Evolutionary conservation across 306 rosid genomes (phyloP).

Genomic region (Cucumis hystrix): DNA sequence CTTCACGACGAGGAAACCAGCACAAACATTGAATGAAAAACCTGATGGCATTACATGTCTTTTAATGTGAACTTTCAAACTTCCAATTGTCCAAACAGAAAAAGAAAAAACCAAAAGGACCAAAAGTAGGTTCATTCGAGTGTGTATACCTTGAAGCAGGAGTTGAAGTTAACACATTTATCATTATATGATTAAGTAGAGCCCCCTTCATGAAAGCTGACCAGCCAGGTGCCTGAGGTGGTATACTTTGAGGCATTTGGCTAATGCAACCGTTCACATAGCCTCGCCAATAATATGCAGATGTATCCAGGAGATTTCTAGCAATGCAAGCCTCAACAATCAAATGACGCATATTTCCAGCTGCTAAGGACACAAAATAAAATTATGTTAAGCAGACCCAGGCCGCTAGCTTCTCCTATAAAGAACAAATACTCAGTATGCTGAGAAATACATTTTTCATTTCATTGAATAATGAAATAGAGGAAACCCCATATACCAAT

Average conservation of each 20-base stretch:
- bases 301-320: constrained; percentile 69
- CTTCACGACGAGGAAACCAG: neutral
- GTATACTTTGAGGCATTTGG: constrained; percentile 70
- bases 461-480: no score
- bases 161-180: constrained; percentile 61
- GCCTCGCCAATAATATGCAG: constrained; percentile 88
- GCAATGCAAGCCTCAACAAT: constrained; percentile 95
- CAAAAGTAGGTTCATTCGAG: neutral
- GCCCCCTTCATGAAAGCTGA: constrained; percentile 81
- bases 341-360: constrained; percentile 93
- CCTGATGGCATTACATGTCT: neutral
- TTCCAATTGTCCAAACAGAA: neutral
- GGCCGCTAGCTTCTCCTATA: neutral
- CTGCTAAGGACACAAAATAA: constrained; percentile 28
- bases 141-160: constrained; percentile 82
- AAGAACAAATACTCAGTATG: neutral
- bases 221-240: constrained; percentile 77
- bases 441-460: neutral
- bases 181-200: constrained; percentile 45
- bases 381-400: constrained; percentile 6
- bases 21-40: neutral
- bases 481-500: no score
- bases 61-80: neutral
- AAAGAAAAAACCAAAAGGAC: neutral
- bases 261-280: constrained; percentile 59